A percentile compares a stretch with the other conserved stretches of the same genome.
Conservation (phyloP, 768 basidiomycete genomes). For the Strobilomyces dryophilus region DNA sequence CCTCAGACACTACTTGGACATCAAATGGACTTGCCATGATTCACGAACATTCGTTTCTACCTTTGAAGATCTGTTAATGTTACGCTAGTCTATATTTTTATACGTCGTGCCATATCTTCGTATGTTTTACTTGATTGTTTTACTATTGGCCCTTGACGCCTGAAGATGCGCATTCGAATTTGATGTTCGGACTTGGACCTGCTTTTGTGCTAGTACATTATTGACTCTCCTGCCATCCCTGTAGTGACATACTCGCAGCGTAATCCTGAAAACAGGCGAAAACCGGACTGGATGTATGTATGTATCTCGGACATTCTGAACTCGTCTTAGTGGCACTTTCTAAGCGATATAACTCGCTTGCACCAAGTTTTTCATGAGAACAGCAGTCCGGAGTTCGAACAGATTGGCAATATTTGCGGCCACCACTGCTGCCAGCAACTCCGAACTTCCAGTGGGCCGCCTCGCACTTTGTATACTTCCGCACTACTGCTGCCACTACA, state of each 20-base stretch:
- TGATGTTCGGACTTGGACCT: conserved; percentile 17
- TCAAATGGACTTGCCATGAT: conserved; percentile 22
- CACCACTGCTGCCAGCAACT: too few relatives aligned
- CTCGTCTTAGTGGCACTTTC: not conserved
- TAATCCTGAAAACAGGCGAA: conserved; percentile 56
- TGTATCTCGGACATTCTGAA: conserved; percentile 4
- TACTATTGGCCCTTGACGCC: conserved; percentile 2
- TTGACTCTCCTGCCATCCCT: conserved; percentile 5
- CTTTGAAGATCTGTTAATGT: conserved; percentile 20
- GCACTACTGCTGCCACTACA: not conserved
- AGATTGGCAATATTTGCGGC: too few relatives aligned
- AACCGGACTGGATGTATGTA: conserved; percentile 86
- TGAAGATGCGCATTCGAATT: not conserved
- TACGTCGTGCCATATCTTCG: conserved; percentile 18
- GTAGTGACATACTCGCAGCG: conserved; percentile 7
- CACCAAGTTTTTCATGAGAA: too few relatives aligned
- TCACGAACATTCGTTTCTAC: conserved; percentile 17
- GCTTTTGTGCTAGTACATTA: conserved; percentile 8
- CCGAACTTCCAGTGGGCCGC: too few relatives aligned
- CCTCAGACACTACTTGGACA: conserved; percentile 22
- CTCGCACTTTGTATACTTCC: not conserved
- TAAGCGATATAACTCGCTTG: not conserved
- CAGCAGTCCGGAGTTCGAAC: too few relatives aligned
- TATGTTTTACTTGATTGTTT: not conserved
- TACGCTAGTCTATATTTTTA: conserved; percentile 28